Evolutionary conservation across 2,329 filamentous ascomycete species (phyloP).

Genomic region (Pseudogymnoascus sp.): DNA sequence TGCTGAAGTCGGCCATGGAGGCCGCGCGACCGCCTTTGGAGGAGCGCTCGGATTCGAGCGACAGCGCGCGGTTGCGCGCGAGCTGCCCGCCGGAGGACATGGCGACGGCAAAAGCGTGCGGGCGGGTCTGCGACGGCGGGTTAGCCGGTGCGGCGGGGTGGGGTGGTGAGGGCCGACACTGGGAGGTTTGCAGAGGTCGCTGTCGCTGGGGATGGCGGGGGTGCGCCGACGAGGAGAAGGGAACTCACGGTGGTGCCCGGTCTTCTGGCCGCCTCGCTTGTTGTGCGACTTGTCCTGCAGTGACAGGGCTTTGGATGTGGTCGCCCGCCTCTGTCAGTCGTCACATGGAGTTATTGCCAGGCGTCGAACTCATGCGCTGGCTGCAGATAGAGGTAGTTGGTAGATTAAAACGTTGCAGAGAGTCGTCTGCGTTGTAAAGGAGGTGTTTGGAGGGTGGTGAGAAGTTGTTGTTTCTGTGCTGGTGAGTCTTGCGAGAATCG

Average conservation of each 20-base stretch:
- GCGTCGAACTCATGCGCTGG: not conserved
- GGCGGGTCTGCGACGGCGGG: slow-evolving; percentile 17
- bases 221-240: not conserved
- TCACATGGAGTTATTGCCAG: slow-evolving; percentile 18
- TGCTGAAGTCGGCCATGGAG: slow-evolving; percentile 47
- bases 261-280: slow-evolving; percentile 25
- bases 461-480: slow-evolving; percentile 16
- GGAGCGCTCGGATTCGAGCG: slow-evolving; percentile 51
- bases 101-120: slow-evolving; percentile 31
- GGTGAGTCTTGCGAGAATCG: slow-evolving; percentile 5
- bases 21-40: slow-evolving; percentile 40
- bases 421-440: not conserved
- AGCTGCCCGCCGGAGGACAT: slow-evolving; percentile 52
- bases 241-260: slow-evolving; percentile 2
- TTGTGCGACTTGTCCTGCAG: slow-evolving; percentile 25
- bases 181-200: not conserved
- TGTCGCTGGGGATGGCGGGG: slow-evolving; percentile 12
- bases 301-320: slow-evolving; percentile 30
- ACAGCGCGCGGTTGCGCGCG: slow-evolving; percentile 53
- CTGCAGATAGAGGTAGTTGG: not conserved
- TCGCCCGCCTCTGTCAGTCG: slow-evolving; percentile 26
- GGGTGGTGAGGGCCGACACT: not conserved
- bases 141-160: slow-evolving; percentile 26
- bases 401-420: not conserved
- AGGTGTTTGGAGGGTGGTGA: slow-evolving; percentile 12